A percentile compares a stretch with the other conserved stretches of the same genome.
These are phyloP conservation scores for Thalassiosira sp. DNA, from an alignment of 352 stramenopile species.

Conservation along the genomic window DNA sequence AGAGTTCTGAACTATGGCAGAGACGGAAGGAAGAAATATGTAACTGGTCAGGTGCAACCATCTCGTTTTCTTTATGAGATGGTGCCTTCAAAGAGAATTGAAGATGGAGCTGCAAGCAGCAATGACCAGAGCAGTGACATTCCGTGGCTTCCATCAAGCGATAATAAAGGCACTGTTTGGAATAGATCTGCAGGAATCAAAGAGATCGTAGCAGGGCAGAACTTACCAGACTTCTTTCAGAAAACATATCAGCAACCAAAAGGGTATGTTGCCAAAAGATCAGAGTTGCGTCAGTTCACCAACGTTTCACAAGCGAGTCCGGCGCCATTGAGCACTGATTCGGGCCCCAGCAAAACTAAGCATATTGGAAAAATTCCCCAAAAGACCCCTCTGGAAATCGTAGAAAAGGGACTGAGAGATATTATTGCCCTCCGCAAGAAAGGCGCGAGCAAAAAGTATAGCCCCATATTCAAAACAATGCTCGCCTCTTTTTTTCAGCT, in stretches of 20 bases:
- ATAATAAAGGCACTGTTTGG: slow-evolving; percentile 46
- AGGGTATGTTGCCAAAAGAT: slow-evolving; percentile 31
- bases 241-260: slow-evolving; percentile 45
- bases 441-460: slow-evolving; percentile 25
- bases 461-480: slow-evolving; percentile 27
- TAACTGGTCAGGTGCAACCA: slow-evolving; percentile 48
- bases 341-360: neutral
- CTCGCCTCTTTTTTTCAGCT: slow-evolving; percentile 33
- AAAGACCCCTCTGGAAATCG: slow-evolving; percentile 6
- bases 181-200: slow-evolving; percentile 50
- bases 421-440: slow-evolving; percentile 8
- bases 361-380: neutral
- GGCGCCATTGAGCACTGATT: no score
- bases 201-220: slow-evolving; percentile 44
- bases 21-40: slow-evolving; percentile 38
- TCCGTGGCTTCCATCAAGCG: slow-evolving; percentile 18
- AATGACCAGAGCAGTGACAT: slow-evolving; percentile 6
- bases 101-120: slow-evolving; percentile 31
- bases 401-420: slow-evolving; percentile 4
- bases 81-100: slow-evolving; percentile 38
- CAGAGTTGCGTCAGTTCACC: slow-evolving; percentile 12
- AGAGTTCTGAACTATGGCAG: slow-evolving; percentile 35
- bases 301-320: slow-evolving; percentile 10
- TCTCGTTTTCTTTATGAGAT: slow-evolving; percentile 63
- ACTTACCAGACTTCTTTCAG: slow-evolving; percentile 50